phyloP scores from a whole-genome alignment of 1,139 yeast species.

The Fermentozyma sake region DNA sequence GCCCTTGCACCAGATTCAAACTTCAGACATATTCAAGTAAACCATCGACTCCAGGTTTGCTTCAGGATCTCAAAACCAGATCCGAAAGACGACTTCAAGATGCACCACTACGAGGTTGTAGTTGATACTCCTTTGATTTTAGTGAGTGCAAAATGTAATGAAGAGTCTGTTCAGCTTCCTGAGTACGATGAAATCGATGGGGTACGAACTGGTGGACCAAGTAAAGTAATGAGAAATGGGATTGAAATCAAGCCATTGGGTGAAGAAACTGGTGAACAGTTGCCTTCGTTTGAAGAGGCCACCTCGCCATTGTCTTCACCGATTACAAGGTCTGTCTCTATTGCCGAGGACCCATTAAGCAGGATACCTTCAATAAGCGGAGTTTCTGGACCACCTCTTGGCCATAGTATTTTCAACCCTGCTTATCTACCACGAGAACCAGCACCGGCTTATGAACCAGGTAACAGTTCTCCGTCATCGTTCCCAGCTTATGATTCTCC shows the following conservation, averaged over 20 bases:
- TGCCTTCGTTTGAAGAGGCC: slow-evolving; percentile 63
- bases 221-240: too few relatives aligned
- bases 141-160: slow-evolving; percentile 67
- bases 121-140: slow-evolving; percentile 81
- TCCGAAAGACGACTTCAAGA: slow-evolving; percentile 48
- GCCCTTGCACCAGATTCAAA: slow-evolving; percentile 66
- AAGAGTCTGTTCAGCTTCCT: slow-evolving; percentile 68
- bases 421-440: slow-evolving; percentile 22
- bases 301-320: slow-evolving; percentile 30
- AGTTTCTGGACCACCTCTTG: slow-evolving; percentile 1
- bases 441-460: slow-evolving; percentile 32
- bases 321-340: slow-evolving; percentile 29
- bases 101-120: slow-evolving; percentile 85
- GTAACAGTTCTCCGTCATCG: too few relatives aligned
- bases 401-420: slow-evolving; percentile 1
- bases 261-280: slow-evolving; percentile 21
- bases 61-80: slow-evolving; percentile 71
- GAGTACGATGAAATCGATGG: slow-evolving; percentile 42
- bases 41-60: slow-evolving; percentile 75
- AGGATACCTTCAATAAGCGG: slow-evolving; percentile 28
- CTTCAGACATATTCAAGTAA: slow-evolving; percentile 63
- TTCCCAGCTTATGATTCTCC: too few relatives aligned
- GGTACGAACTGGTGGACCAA: too few relatives aligned
- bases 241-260: slow-evolving; percentile 29
- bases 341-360: slow-evolving; percentile 33